Conservation (phyloP, 768 basidiomycete genomes). For the Candolleomyces efflorescens region DNA sequence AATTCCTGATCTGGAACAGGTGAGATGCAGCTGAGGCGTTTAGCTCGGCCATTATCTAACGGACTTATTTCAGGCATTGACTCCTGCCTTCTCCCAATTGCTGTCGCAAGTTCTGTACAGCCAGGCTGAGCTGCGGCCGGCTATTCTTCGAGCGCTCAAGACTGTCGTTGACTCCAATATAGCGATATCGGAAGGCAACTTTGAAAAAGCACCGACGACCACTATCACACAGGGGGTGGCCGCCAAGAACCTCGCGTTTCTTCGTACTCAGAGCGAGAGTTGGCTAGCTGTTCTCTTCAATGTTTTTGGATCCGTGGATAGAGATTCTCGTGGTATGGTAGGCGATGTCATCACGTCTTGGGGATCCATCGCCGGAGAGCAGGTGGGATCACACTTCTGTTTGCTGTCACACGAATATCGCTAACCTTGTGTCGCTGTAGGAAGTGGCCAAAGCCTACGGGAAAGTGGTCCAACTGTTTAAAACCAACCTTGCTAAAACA, state of each 20-base stretch:
- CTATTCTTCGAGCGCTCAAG: conserved; percentile 79
- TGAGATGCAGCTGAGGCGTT: conserved; percentile 19
- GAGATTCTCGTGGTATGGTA: conserved; percentile 70
- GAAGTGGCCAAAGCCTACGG: conserved; percentile 78
- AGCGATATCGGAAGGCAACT: conserved; percentile 27
- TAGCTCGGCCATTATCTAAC: too few relatives aligned
- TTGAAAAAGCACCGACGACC: conserved; percentile 29
- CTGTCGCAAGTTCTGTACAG: conserved; percentile 90
- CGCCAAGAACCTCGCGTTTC: conserved; percentile 59
- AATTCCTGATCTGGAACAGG: conserved; percentile 69
- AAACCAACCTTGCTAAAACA: conserved; percentile 50
- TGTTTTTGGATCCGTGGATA: conserved; percentile 83
- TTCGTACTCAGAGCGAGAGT: conserved; percentile 79
- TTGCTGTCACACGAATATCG: background rate
- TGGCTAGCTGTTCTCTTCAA: conserved; percentile 97
- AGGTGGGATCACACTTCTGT: conserved; percentile 39
- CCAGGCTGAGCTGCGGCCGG: conserved; percentile 77
- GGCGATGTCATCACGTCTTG: conserved; percentile 89
- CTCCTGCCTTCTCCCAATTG: conserved; percentile 76
- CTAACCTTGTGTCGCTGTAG: conserved; percentile 24
- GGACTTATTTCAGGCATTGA: conserved; percentile 57
- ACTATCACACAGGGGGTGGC: conserved; percentile 57
- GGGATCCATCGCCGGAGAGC: conserved; percentile 71
- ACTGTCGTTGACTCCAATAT: conserved; percentile 79
- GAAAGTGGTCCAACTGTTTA: conserved; percentile 73